Base-by-base conservation (phyloP, 2,329 filamentous ascomycete genomes). In the Talaromyces islandicus region DNA sequence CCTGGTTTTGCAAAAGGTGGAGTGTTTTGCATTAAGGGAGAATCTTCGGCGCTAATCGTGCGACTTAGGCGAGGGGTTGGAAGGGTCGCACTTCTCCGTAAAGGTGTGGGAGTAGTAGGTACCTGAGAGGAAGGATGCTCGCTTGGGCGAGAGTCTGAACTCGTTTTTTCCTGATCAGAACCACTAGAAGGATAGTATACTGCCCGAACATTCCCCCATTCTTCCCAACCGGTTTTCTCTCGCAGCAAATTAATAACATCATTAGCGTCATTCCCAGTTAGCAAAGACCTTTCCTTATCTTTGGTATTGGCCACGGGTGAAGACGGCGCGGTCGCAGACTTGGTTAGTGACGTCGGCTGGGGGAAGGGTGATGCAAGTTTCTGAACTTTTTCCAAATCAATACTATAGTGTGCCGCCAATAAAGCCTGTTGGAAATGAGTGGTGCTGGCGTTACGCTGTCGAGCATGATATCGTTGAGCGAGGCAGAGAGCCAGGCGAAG, bases 401-500 rank as follows among this genome's bases (percentile, higher is more conserved):
- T 83, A 67, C 84, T 84, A 77, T 86, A 99, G 75, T 99, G 94
- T 64, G 92, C 92, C 25, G 87, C 85, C 56, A 97, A 80, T 54
- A 97, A 78, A 30, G 87, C 86, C 46, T 85, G 84, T 70, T 90
- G 89, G 51, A 92, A 82, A 66, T 87, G 84, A 27, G 81, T 83
- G 14, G 86, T 81, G 61, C 84, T 85, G n/a, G 77, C 73, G 53
- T 83, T 80, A 27, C 91, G 87, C 75, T 92, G 91, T 63, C 94
- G 88, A 19, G 92, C 91, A 73, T 96, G 89, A 67, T 97, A 99
- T 67, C 94, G 86, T 76, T 97, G 91, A 12, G 94, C 93, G 63
- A 99, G 81, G 71, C 93, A 90, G 46, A 93, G 87, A 30, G 88
- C 88, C 62, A 99, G 85, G 64, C 90, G 87, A 48, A 99, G 83